Evolutionary conservation across 2,329 filamentous ascomycete species (phyloP).

Genomic region (Capronia americana): DNA sequence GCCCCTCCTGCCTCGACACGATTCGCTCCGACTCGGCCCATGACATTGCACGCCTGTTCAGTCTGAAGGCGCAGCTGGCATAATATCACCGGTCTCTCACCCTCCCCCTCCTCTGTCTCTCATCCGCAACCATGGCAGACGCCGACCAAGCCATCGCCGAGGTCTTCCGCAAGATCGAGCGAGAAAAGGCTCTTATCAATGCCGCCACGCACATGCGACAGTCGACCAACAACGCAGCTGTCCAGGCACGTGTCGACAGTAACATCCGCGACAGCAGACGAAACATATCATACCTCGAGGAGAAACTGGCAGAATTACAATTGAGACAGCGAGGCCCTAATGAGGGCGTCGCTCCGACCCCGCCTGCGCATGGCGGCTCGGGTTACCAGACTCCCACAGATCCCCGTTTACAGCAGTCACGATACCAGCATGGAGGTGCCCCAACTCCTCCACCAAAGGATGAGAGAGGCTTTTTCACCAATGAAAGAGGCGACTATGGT

Average conservation of each 20-base stretch:
- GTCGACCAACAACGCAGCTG: slow-evolving; percentile 90
- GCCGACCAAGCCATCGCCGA: slow-evolving; percentile 72
- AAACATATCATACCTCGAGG: slow-evolving; percentile 95
- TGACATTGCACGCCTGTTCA: slow-evolving; percentile 29
- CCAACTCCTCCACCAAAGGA: slow-evolving; percentile 79
- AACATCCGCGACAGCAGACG: slow-evolving; percentile 92
- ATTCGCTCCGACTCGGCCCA: slow-evolving; percentile 20
- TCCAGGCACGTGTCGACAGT: slow-evolving; percentile 86
- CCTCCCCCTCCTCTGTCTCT: slow-evolving; percentile 4
- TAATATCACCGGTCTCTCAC: slow-evolving; percentile 1
- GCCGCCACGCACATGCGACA: slow-evolving; percentile 94
- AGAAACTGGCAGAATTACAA: slow-evolving; percentile 86
- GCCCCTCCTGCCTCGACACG: slow-evolving; percentile 26
- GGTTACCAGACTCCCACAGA: slow-evolving; percentile 39
- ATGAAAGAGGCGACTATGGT: slow-evolving; percentile 70
- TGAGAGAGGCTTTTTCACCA: slow-evolving; percentile 54
- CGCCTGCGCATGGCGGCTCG: slow-evolving; percentile 54
- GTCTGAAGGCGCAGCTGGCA: slow-evolving; percentile 16
- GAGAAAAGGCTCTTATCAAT: slow-evolving; percentile 93
- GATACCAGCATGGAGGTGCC: slow-evolving; percentile 46
- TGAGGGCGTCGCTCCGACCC: slow-evolving; percentile 62
- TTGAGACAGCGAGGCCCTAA: slow-evolving; percentile 67
- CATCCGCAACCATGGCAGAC: slow-evolving; percentile 59
- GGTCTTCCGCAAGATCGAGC: slow-evolving; percentile 96
- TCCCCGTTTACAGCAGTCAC: slow-evolving; percentile 40